Base-by-base conservation (phyloP, 495 filamentous ascomycete genomes). In the Neurospora sp. region DNA sequence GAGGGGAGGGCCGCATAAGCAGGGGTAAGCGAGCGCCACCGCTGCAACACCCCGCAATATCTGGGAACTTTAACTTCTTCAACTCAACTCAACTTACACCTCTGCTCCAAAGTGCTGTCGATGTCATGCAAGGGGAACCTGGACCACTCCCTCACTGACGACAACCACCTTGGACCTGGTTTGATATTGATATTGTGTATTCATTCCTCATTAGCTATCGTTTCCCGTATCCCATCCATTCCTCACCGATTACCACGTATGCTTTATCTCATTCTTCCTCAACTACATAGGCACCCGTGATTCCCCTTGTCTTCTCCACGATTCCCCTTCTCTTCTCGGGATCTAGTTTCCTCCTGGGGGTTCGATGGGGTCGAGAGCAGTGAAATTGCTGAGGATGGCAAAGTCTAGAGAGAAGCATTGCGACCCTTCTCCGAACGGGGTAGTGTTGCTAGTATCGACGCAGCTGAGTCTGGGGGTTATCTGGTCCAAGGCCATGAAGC, bases 401-500 rank as follows among this genome's bases (percentile, higher is more conserved):
- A 18, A 40, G 69, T 54, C 42, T 18, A 41, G 31, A 39, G 76
- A 27, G 11, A 74, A 35, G 69, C 78, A 80, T 31, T 8, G 41
- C 9, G 20, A 39, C 42, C 78, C 78, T 5, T 27, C 44, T 6
- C 75, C 78, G 20, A 71, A 10, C 7, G 66, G 69, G 41, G 66
- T 69, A 39, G 76, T 75, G 70, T 20, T 20, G 46, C 10, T 20
- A 6, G 72, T 76, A 11, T 38, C 8, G n/a, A 40, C 14, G 74
- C 78, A 80, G 38, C 46, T 75, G 11, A 79, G 71, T 48, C 2
- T 69, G 6, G 44, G 78, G 46, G 31, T 23, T 20, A 79, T 42
- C 41, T 41, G 62, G 23, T 76, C 78, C 7, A 77, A 70, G 16
- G 77, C 76, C 72, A 80, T 76, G 62, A 75, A 75, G 4, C 39